Conservation (phyloP, 78 protist genomes). For the Planoprotostelium fungivorum region DNA sequence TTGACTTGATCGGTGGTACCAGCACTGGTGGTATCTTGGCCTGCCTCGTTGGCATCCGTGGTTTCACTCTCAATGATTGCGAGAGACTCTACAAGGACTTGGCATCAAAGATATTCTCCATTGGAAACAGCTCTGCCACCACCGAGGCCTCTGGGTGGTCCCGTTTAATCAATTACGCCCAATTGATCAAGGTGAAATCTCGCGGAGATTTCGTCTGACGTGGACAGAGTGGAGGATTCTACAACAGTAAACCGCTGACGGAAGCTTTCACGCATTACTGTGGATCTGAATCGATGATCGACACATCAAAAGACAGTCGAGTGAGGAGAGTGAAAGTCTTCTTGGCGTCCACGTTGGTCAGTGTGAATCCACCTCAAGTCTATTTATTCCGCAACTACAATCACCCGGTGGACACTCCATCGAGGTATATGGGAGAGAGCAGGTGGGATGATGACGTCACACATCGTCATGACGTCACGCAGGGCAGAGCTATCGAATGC, state of each 20-base stretch:
- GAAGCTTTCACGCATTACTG: background rate
- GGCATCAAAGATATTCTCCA: background rate
- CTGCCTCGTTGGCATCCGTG: background rate
- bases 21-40: background rate
- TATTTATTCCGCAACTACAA: background rate
- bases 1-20: background rate
- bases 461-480: background rate
- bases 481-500: background rate
- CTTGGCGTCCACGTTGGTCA: background rate
- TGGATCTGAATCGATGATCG: background rate
- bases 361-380: background rate
- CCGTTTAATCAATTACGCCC: background rate
- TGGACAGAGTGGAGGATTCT: background rate
- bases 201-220: background rate
- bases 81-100: background rate
- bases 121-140: background rate
- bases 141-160: background rate
- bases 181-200: background rate
- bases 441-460: too few relatives aligned
- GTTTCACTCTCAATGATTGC: background rate
- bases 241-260: background rate
- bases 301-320: background rate
- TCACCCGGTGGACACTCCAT: background rate
- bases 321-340: background rate
- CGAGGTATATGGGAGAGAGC: background rate